A percentile compares a stretch with the other conserved stretches of the same genome.
Conservation (phyloP, 495 filamentous ascomycete genomes). For the Diplogelasinospora grovesii region DNA sequence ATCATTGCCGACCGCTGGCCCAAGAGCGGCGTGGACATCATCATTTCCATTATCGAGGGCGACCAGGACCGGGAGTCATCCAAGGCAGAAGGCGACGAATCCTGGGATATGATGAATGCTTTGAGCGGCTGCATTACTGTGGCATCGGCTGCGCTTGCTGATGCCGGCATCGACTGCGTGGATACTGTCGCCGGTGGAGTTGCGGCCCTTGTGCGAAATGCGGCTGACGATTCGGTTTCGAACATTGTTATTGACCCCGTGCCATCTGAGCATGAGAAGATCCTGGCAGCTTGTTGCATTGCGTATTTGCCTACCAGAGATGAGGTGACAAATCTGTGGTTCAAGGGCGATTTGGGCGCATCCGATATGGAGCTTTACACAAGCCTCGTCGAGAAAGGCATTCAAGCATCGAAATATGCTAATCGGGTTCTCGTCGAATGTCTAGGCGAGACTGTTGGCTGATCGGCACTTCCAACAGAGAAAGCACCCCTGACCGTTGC, state of each 20-base stretch:
- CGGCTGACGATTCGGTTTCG: slow-evolving; percentile 27
- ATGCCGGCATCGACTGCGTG: slow-evolving; percentile 93
- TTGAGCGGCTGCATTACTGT: slow-evolving; percentile 89
- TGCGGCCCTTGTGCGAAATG: slow-evolving; percentile 62
- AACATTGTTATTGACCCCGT: slow-evolving; percentile 74
- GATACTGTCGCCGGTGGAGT: slow-evolving; percentile 87
- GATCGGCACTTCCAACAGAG: slow-evolving; percentile 2
- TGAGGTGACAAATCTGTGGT: slow-evolving; percentile 90
- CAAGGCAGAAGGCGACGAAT: slow-evolving; percentile 50
- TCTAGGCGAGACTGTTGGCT: slow-evolving; percentile 29
- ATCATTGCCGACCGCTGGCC: slow-evolving; percentile 93
- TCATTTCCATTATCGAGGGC: slow-evolving; percentile 87
- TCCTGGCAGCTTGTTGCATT: slow-evolving; percentile 79
- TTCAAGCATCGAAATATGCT: slow-evolving; percentile 36
- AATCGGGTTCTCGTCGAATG: slow-evolving; percentile 36
- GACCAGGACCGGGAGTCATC: slow-evolving; percentile 52
- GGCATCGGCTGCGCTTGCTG: slow-evolving; percentile 88
- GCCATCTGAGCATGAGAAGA: slow-evolving; percentile 69
- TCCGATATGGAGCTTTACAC: slow-evolving; percentile 34
- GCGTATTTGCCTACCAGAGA: slow-evolving; percentile 82
- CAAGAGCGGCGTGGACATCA: slow-evolving; percentile 89
- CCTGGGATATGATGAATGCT: slow-evolving; percentile 73
- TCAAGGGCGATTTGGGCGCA: slow-evolving; percentile 59
- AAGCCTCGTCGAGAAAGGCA: slow-evolving; percentile 35
- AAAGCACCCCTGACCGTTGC: not conserved